Evolutionary conservation across 1,139 yeast species (phyloP).

Genomic region (Diutina scorzettiae): DNA sequence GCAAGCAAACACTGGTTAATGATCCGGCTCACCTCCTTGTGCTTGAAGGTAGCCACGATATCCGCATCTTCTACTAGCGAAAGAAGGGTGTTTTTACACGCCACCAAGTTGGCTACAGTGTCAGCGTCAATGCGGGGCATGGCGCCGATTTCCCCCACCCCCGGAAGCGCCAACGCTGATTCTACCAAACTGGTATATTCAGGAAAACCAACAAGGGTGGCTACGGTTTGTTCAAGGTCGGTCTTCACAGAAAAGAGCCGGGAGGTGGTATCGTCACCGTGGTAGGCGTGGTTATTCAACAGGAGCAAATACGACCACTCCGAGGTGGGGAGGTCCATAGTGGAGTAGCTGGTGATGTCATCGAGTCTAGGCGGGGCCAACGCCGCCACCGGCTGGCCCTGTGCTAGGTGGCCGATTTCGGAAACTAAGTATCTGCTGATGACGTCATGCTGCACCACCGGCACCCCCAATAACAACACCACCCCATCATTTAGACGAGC

Average conservation of each 20-base stretch:
- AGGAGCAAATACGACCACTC: constrained; percentile 2
- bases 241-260: not conserved
- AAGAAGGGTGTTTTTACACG: not conserved
- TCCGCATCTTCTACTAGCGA: not conserved
- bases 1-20: constrained; percentile 1
- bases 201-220: not conserved
- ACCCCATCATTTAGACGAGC: not conserved
- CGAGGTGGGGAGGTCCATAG: not conserved
- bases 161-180: not conserved
- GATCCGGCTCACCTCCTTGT: not conserved
- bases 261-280: not conserved
- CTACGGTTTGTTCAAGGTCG: not conserved
- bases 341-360: not conserved
- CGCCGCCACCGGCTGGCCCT: not conserved
- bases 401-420: not conserved
- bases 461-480: not conserved
- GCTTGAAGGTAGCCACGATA: not conserved
- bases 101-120: not conserved
- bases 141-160: not conserved
- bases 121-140: not conserved
- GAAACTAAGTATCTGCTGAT: not conserved
- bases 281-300: not conserved
- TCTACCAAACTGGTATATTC: not conserved
- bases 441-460: not conserved
- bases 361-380: not conserved